A percentile compares a stretch with the other conserved stretches of the same genome.
Evolutionary conservation across 441 rosid species (phyloP).

Genomic region (Erodium trifolium): DNA sequence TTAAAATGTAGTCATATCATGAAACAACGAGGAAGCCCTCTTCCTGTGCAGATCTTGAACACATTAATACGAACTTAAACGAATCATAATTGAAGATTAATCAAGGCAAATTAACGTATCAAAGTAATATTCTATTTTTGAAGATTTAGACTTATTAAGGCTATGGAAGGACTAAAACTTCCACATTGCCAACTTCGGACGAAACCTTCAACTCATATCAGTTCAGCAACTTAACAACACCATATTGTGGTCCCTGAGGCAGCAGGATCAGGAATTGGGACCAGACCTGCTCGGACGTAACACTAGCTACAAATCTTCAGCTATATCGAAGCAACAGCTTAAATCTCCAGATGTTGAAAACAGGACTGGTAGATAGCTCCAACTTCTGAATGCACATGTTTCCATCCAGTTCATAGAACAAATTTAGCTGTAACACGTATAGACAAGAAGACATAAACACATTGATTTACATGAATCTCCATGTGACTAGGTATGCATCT

Average conservation of each 20-base stretch:
- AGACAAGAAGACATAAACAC: not conserved
- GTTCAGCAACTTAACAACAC: not conserved
- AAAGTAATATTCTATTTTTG: not conserved
- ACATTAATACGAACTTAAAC: not conserved
- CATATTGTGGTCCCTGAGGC: not conserved
- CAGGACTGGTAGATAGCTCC: slow-evolving; percentile 1
- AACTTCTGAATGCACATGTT: slow-evolving; percentile 1
- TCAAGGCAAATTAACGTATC: not conserved
- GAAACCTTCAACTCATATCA: not conserved
- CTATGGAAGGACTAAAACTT: not conserved
- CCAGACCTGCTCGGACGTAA: not conserved
- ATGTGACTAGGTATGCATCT: not conserved
- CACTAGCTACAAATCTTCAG: not conserved
- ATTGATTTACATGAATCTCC: not conserved
- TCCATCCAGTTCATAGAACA: not conserved
- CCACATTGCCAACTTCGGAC: not conserved
- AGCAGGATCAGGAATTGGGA: not conserved
- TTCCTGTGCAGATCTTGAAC: not conserved
- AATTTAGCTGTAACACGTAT: not conserved
- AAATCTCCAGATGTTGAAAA: not conserved
- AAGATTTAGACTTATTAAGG: not conserved
- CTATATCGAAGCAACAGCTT: not conserved
- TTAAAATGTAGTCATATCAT: too few relatives aligned
- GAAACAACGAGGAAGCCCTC: not conserved
- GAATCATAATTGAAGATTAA: not conserved